Evolutionary conservation across 2,329 filamentous ascomycete species (phyloP).

Genomic region (Aspergillus sp.): DNA sequence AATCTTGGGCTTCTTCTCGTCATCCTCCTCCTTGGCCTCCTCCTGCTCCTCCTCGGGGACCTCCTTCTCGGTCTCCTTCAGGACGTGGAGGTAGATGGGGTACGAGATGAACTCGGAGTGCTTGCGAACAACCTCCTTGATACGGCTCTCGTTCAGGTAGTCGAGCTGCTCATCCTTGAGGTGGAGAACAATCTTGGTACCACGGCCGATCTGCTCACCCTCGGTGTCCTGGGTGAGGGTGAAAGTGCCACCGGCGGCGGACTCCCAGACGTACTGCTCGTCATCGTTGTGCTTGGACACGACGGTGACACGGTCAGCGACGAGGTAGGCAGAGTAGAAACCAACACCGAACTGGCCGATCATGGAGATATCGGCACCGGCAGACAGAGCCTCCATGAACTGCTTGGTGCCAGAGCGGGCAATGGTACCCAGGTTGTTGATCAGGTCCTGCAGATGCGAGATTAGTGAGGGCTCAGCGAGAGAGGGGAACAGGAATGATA

Average conservation of each 20-base stretch:
- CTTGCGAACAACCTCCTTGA: constrained; percentile 99
- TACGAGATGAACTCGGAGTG: constrained; percentile 99
- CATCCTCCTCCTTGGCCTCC: constrained; percentile 69
- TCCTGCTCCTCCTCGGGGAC: constrained; percentile 87
- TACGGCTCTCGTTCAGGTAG: constrained; percentile 97
- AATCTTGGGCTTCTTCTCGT: constrained; percentile 93
- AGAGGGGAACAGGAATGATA: constrained; percentile 29
- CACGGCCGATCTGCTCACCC: constrained; percentile 85
- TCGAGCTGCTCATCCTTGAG: constrained; percentile 99
- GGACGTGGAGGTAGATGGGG: constrained; percentile 99
- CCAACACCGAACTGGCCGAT: constrained; percentile 99
- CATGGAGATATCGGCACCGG: constrained; percentile 99
- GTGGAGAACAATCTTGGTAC: constrained; percentile 97
- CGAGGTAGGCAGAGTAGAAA: constrained; percentile 99
- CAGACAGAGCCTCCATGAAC: constrained; percentile 99
- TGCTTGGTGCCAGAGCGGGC: constrained; percentile 99
- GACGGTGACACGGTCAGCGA: constrained; percentile 93
- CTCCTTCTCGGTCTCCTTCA: constrained; percentile 99
- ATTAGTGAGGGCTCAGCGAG: constrained; percentile 7
- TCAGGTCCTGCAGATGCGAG: constrained; percentile 68
- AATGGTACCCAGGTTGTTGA: constrained; percentile 99
- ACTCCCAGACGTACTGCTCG: constrained; percentile 99
- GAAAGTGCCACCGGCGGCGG: constrained; percentile 95
- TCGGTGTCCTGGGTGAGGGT: constrained; percentile 87
- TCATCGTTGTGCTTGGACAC: constrained; percentile 99